These are phyloP conservation scores for Dendrocalamus sinicus DNA, from an alignment of 176 grass and related monocot species.

Conservation along the genomic window DNA sequence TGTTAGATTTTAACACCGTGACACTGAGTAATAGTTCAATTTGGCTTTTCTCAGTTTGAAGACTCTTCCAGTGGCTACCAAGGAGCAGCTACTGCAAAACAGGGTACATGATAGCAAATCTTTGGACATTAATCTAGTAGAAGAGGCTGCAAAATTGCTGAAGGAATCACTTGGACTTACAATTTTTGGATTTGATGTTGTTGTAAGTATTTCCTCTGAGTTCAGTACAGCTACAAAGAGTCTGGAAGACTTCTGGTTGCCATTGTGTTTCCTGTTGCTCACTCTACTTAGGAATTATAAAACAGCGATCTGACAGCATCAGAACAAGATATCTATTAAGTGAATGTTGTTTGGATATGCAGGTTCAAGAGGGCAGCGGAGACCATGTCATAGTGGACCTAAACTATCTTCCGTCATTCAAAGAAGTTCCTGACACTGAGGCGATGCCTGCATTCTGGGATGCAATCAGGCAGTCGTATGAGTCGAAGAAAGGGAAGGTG, in stretches of 20 bases:
- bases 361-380: slow-evolving; percentile 85
- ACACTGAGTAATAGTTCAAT: slow-evolving; percentile 3
- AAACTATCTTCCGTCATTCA: slow-evolving; percentile 93
- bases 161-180: slow-evolving; percentile 73
- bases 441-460: slow-evolving; percentile 88
- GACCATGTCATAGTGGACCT: slow-evolving; percentile 97
- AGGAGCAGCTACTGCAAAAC: slow-evolving; percentile 55
- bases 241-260: not conserved
- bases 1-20: not conserved
- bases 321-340: not conserved
- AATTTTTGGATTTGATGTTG: slow-evolving; percentile 97
- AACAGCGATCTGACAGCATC: no score
- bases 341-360: slow-evolving; percentile 27
- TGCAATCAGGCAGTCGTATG: slow-evolving; percentile 59
- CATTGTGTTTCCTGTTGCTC: no score
- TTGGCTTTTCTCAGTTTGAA: slow-evolving; percentile 67
- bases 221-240: not conserved
- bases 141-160: slow-evolving; percentile 67
- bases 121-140: slow-evolving; percentile 57
- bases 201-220: slow-evolving; percentile 67
- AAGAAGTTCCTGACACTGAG: slow-evolving; percentile 81
- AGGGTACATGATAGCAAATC: slow-evolving; percentile 29
- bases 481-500: slow-evolving; percentile 42
- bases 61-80: slow-evolving; percentile 81
- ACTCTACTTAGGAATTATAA: no score